Base-by-base conservation (phyloP, 768 basidiomycete species). In the Mycena filopes region DNA sequence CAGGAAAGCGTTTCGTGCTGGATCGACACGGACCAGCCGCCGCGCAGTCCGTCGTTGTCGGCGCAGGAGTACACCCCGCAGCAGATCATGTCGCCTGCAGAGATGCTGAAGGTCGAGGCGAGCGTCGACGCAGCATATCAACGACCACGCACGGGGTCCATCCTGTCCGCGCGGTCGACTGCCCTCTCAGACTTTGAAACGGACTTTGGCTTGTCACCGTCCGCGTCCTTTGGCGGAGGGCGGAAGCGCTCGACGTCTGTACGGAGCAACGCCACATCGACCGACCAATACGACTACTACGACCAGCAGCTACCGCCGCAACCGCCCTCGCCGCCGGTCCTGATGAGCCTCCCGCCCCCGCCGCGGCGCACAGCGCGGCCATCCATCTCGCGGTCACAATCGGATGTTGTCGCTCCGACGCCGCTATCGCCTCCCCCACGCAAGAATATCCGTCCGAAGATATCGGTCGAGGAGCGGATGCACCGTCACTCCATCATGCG, bases 21-120 rank as follows among this genome's bases (percentile, higher is more conserved):
- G 81, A 88, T 89, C 38, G 86, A 86, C 54, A 68, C 74, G 33
- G 82, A 83, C 38, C 63, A 69, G n/a, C 66, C 68, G n/a, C 79
- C 81, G 8, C 72, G 66, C 46, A 82, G 81, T 62, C 80, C 81
- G 49, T 65, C 66, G 16, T 71, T 71, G 25, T 58, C 73, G 11
- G 64, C 68, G 5, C 68, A 76, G 18, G 88, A 89, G 29, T 88
- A 89, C 73, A 80, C 77, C 6, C 87, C 88, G 10, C 87, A 89
- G 72, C 84, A 84, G 42, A 91, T 91, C 65, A 83, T 91, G 83
- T 87, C 89, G 18, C 86, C 87, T 25, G 88, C 86, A 20, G 87
- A 90, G 60, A 83, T 90, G 80, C 82, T 86, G 23, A 81, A 83
- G 73, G 76, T 91, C 12, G 89, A 90, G 70, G 87, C 84, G 45